Evolutionary conservation across 2,329 filamentous ascomycete genomes (phyloP).

Genomic region (Arthrinium phaeospermum): DNA sequence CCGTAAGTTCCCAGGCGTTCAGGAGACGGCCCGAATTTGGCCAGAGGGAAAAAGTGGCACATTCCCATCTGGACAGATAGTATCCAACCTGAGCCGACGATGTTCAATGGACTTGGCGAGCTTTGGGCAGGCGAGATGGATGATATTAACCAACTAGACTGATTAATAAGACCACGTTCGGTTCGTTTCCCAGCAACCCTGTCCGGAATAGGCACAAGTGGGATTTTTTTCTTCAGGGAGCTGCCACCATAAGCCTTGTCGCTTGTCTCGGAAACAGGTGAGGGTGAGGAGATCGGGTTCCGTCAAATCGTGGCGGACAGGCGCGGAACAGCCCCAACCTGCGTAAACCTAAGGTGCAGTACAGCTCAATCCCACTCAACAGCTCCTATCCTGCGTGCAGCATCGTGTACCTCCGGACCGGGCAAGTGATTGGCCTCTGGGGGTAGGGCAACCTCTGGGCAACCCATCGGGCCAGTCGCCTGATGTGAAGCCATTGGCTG

Average conservation of each 20-base stretch:
- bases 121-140: not conserved
- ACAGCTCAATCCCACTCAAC: not conserved
- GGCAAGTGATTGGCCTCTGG: not conserved
- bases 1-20: conserved; percentile 8
- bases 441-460: not conserved
- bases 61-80: not conserved
- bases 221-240: not conserved
- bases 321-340: not conserved
- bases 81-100: not conserved
- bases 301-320: not conserved
- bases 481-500: conserved; percentile 15
- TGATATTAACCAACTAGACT: not conserved
- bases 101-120: conserved; percentile 1
- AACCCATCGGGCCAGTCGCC: not conserved
- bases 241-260: conserved; percentile 1
- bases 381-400: not conserved
- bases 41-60: conserved; percentile 10
- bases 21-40: conserved; percentile 16
- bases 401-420: not conserved
- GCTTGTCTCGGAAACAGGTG: conserved; percentile 17
- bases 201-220: not conserved
- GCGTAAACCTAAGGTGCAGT: not conserved
- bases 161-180: conserved; percentile 11
- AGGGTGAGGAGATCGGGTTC: conserved; percentile 11
- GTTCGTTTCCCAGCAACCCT: conserved; percentile 11